Evolutionary conservation across 148 eudicot genomes (phyloP), one percentile per base, ranked within the genome.

Genomic region (Bassia scoparia): DNA sequence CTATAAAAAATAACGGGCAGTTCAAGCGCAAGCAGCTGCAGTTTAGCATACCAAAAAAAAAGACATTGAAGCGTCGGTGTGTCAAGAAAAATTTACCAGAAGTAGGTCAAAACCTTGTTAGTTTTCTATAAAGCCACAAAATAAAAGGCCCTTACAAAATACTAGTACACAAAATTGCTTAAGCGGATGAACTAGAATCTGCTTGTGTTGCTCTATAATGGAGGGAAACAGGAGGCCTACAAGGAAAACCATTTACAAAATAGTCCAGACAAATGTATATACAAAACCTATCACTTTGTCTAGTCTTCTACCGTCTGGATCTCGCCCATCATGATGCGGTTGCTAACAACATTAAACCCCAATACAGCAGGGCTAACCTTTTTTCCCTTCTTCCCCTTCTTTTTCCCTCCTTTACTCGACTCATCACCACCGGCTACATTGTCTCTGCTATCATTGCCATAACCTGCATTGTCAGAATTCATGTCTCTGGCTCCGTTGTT

Each of bases 241-340:
- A 54, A 29, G 60, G 63, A 79, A 75, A 54, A 33, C 65, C 78
- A 80, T 84, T 69, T 87, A 87, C 87, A 87, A 70, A 71, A 71
- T 52, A 67, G 69, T 74, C 72, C 24, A 35, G 69, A 74, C 69
- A 73, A 70, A 70, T 68, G 88, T 85, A 85, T 85, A 64, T 87
- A 86, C 89, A 88, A 43, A 43, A 50, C 54, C 71, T 52, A 27
- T 26, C 44, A 50, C 27, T 74, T 41, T 54, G 68, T 78, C 84
- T 86, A 96, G 56, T 96, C 99, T 16, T 92, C 99, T 49, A 89
- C 71, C 0, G 82, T 80, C 78, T 96, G 96, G 71, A 96, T 96
- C 89, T 96, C 99, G 29, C 99, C 99, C 97, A 92, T 92, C 99
- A 96, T 91, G 66, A 96, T 96, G 30, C 99, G 86, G 86, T 96